Evolutionary conservation across 2,329 filamentous ascomycete species (phyloP).

Genomic region (Paecilomyces dactylethromorphus): DNA sequence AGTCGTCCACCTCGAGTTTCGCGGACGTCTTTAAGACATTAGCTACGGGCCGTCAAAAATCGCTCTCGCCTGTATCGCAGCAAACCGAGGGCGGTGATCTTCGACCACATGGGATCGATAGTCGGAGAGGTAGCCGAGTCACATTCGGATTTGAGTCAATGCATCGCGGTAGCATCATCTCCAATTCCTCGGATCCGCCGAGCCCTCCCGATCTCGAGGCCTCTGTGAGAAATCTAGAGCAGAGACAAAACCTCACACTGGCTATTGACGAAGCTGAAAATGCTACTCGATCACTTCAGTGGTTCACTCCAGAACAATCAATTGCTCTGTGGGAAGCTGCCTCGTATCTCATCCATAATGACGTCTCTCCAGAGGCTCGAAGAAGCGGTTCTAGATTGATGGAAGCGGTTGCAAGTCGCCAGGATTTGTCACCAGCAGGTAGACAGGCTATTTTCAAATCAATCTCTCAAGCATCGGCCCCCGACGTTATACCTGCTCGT

Average conservation of each 20-base stretch:
- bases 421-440: slow-evolving; percentile 30
- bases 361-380: slow-evolving; percentile 28
- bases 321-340: slow-evolving; percentile 34
- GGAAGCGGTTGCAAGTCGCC: slow-evolving; percentile 30
- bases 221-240: slow-evolving; percentile 27
- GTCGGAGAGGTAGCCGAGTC: slow-evolving; percentile 24
- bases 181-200: slow-evolving; percentile 31
- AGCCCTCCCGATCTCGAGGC: slow-evolving; percentile 31
- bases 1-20: slow-evolving; percentile 31
- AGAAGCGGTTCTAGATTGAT: slow-evolving; percentile 28
- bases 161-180: slow-evolving; percentile 35
- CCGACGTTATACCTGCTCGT: slow-evolving; percentile 31
- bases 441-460: slow-evolving; percentile 28
- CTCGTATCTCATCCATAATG: slow-evolving; percentile 29
- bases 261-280: slow-evolving; percentile 34
- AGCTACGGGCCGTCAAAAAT: slow-evolving; percentile 33
- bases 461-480: slow-evolving; percentile 25
- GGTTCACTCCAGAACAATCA: slow-evolving; percentile 34
- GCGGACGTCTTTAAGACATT: slow-evolving; percentile 38
- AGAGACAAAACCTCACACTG: slow-evolving; percentile 25
- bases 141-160: slow-evolving; percentile 33
- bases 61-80: slow-evolving; percentile 27
- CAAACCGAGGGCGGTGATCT: slow-evolving; percentile 25
- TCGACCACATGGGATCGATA: slow-evolving; percentile 22
- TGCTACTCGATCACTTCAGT: slow-evolving; percentile 24